phyloP scores from a whole-genome alignment of 371 early-diverging fungal genomes.

The Dinochytrium kinnereticum region DNA sequence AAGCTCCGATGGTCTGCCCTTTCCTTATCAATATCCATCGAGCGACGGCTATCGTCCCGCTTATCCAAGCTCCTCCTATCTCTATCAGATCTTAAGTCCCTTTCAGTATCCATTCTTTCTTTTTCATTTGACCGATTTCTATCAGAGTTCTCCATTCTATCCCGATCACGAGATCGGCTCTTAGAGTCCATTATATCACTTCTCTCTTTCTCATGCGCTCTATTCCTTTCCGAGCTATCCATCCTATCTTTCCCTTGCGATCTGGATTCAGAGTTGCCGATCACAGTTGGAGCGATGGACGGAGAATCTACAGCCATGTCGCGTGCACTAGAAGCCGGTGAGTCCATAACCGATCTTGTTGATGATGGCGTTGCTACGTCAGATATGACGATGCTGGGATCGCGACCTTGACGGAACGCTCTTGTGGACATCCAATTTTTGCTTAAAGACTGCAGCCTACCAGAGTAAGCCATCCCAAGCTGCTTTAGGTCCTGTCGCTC shows the following conservation, averaged over 20 bases:
- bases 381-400: neutral
- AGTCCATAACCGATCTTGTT: neutral
- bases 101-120: no score
- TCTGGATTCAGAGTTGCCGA: neutral
- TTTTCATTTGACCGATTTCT: no score
- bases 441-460: slow-evolving; percentile 28
- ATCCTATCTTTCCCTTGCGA: neutral
- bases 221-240: neutral
- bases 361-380: neutral
- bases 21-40: no score
- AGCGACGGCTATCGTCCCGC: no score
- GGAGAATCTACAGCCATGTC: neutral
- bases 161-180: no score
- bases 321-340: neutral
- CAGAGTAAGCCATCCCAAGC: slow-evolving; percentile 45
- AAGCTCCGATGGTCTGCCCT: no score
- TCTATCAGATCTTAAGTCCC: no score
- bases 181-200: no score
- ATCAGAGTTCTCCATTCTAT: no score
- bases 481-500: slow-evolving; percentile 59
- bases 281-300: neutral
- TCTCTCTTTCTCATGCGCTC: neutral
- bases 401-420: slow-evolving; percentile 20
- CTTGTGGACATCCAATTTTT: slow-evolving; percentile 28
- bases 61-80: no score